Evolutionary conservation across 257 asterid species (phyloP).

Genomic region (Nicotiana otophora): DNA sequence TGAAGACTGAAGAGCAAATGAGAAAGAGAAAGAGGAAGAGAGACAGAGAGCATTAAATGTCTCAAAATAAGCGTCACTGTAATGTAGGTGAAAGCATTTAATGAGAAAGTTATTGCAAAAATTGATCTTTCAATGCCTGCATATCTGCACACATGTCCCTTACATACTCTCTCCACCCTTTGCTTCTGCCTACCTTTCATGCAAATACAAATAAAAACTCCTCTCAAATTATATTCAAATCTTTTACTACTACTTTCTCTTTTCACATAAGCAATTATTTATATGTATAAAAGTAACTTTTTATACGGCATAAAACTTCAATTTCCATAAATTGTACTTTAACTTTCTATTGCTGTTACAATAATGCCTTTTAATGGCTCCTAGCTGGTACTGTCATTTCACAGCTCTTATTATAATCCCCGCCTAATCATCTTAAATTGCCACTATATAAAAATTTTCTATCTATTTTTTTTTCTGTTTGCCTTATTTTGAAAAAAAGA

Average conservation of each 20-base stretch:
- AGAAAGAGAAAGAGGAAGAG: background rate
- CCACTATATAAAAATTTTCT: background rate
- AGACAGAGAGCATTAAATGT: conserved; percentile 31
- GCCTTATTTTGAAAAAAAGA: background rate
- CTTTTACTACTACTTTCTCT: background rate
- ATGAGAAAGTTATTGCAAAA: conserved; percentile 29
- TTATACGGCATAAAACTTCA: background rate
- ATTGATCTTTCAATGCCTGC: conserved; percentile 33
- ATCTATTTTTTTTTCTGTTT: background rate
- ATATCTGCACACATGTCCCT: conserved; percentile 33
- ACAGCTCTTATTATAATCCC: background rate
- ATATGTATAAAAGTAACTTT: background rate
- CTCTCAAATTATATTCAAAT: background rate
- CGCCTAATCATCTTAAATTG: background rate
- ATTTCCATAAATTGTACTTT: background rate
- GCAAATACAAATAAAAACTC: background rate
- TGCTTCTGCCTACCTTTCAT: background rate
- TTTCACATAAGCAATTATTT: background rate
- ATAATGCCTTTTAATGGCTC: background rate
- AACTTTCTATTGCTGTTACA: background rate
- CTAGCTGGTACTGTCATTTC: background rate
- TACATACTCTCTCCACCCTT: background rate
- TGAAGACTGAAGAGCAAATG: background rate
- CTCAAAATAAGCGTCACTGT: conserved; percentile 15
- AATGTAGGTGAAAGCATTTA: conserved; percentile 46